Conservation (phyloP, 2,329 filamentous ascomycete species). For the Beauveria sp. region DNA sequence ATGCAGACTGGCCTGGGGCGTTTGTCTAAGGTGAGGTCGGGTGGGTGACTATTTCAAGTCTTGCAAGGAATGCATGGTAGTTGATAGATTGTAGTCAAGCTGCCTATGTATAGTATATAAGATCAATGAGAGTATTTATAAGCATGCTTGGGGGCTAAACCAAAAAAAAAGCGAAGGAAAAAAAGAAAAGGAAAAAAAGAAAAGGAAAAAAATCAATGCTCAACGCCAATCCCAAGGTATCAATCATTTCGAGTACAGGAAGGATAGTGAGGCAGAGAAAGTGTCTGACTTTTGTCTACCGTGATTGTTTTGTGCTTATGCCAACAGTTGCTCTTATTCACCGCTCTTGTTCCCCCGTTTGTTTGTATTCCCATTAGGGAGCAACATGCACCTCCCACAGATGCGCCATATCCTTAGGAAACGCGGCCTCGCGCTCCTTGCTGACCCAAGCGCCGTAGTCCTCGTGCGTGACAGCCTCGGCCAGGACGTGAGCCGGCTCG, state of each 20-base stretch:
- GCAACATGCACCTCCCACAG: constrained; percentile 38
- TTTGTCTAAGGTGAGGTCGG: constrained; percentile 22
- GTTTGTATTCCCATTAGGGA: constrained; percentile 12
- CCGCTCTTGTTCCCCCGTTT: background rate
- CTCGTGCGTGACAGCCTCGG: constrained; percentile 38
- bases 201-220: background rate
- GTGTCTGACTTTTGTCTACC: background rate
- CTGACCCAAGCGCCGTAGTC: constrained; percentile 34
- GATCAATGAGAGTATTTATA: constrained; percentile 8
- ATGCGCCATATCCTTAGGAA: constrained; percentile 25
- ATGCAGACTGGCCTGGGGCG: constrained; percentile 6
- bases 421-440: constrained; percentile 22
- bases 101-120: constrained; percentile 4
- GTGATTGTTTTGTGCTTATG: background rate
- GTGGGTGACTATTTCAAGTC: background rate
- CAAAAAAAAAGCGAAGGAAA: background rate
- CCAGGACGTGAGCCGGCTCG: constrained; percentile 39
- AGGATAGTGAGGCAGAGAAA: background rate
- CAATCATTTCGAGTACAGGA: background rate
- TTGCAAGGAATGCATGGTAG: background rate
- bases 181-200: background rate
- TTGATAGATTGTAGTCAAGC: constrained; percentile 4
- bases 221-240: constrained; percentile 11
- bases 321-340: background rate
- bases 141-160: background rate